Evolutionary conservation across 768 basidiomycete species (phyloP), one percentile per base, ranked within the genome.

Genomic region (Suillus decipiens): DNA sequence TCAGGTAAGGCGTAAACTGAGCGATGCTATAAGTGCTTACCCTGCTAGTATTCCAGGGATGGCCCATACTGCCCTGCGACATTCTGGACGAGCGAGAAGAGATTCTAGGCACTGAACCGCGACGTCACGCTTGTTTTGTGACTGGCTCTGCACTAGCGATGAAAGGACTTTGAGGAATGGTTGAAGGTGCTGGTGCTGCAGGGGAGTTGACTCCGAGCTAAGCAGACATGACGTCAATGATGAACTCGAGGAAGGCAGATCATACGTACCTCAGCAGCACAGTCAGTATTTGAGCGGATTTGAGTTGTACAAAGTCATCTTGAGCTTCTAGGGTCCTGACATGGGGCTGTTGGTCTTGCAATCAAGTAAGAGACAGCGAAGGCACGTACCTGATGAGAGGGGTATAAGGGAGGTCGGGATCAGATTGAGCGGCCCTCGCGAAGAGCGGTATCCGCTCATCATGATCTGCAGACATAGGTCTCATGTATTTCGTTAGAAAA

Each of bases 271-370:
- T 88, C 42, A 96, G 84, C 28, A 98, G 83, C 39, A 96, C 83
- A 1, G 95, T 94, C 51, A 97, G 79, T 66, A 99, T 90, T 71
- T 96, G 92, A 0, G 90, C 84, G 12, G 90, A 82, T 72, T 96
- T 97, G 62, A 98, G 82, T 70, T 96, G 93, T n/a, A 93, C 89
- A 67, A 97, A 98, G 72, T 99, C 96, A 73, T 99, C 97, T 68
- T 89, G 89, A 14, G 89, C 86, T 43, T 92, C 89, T 54, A 97
- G 79, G 39, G 89, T 86, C 69, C 93, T 96, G 67, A 33, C 60
- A 37, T 33, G 37, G 61, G 28, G 75, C 65, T 45, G 64, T 39
- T 41, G n/a, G 47, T 22, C n/a, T 53, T 5, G 33, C 33, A 31
- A 58, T 28, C 12, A 54, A 42, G 59, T 51, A 42, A 17, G 33